Evolutionary conservation across 306 rosid species (phyloP).

Genomic region (Sicyos edulis): DNA sequence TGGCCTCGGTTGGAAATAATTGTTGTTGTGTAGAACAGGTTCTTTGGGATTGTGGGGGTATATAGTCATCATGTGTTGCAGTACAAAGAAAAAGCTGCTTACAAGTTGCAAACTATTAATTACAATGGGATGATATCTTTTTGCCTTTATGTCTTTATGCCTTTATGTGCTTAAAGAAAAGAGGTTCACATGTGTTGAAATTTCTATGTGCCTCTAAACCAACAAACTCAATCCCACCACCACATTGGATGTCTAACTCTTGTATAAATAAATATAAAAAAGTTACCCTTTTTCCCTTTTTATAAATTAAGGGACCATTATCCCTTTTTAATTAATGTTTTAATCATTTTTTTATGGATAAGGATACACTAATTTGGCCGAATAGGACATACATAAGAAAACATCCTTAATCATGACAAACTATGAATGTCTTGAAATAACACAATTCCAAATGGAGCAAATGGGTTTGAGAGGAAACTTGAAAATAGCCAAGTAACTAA

Average conservation of each 20-base stretch:
- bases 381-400: neutral
- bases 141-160: slow-evolving; percentile 5
- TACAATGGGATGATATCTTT: neutral
- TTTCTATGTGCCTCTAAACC: neutral
- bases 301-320: neutral
- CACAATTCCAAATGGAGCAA: neutral
- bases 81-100: neutral
- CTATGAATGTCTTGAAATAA: neutral
- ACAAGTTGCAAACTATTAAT: too few species aligned
- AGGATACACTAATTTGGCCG: neutral
- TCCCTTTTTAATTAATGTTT: neutral
- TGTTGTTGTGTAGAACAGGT: neutral
- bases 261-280: too few species aligned
- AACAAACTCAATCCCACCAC: neutral
- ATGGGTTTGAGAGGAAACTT: neutral
- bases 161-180: slow-evolving; percentile 1
- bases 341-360: neutral
- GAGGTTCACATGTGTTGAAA: slow-evolving; percentile 9
- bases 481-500: neutral
- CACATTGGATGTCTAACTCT: neutral
- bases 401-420: neutral
- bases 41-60: neutral
- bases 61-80: neutral
- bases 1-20: neutral
- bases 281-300: neutral